phyloP scores from a whole-genome alignment of 2,329 filamentous ascomycete genomes.

The Pestalotiopsis sp. region DNA sequence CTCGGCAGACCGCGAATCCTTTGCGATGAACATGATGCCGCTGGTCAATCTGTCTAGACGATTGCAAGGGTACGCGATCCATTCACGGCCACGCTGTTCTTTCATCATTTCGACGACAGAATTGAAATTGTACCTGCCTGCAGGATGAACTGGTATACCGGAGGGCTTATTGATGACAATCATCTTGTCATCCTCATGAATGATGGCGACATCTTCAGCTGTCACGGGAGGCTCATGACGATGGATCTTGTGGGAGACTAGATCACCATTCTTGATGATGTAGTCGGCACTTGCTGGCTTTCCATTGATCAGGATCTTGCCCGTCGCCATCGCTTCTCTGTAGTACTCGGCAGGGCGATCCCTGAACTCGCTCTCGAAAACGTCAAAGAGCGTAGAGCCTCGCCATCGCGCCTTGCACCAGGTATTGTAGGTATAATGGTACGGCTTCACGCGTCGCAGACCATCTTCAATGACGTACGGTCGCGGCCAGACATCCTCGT shows the following conservation, averaged over 20 bases:
- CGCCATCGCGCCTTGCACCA: slow-evolving; percentile 95
- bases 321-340: slow-evolving; percentile 77
- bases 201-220: slow-evolving; percentile 74
- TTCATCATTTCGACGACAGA: slow-evolving; percentile 93
- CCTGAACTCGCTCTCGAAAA: slow-evolving; percentile 90
- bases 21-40: slow-evolving; percentile 97
- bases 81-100: slow-evolving; percentile 64
- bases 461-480: slow-evolving; percentile 87
- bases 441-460: slow-evolving; percentile 80
- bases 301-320: slow-evolving; percentile 80
- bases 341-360: slow-evolving; percentile 89
- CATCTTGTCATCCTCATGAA: slow-evolving; percentile 91
- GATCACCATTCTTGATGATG: slow-evolving; percentile 82
- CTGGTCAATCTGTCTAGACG: slow-evolving; percentile 92
- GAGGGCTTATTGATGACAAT: slow-evolving; percentile 97
- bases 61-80: slow-evolving; percentile 75
- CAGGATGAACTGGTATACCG: slow-evolving; percentile 92
- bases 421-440: slow-evolving; percentile 94
- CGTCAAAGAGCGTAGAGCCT: slow-evolving; percentile 76
- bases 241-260: slow-evolving; percentile 91
- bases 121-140: slow-evolving; percentile 95
- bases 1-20: slow-evolving; percentile 79
- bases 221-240: slow-evolving; percentile 95
- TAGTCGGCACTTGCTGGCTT: slow-evolving; percentile 69
- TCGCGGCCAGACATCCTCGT: slow-evolving; percentile 48